Percentiles rank a stretch among this genome's conserved stretches.
phyloP scores from a whole-genome alignment of 768 basidiomycete genomes.

The Auriculariales sp. region DNA sequence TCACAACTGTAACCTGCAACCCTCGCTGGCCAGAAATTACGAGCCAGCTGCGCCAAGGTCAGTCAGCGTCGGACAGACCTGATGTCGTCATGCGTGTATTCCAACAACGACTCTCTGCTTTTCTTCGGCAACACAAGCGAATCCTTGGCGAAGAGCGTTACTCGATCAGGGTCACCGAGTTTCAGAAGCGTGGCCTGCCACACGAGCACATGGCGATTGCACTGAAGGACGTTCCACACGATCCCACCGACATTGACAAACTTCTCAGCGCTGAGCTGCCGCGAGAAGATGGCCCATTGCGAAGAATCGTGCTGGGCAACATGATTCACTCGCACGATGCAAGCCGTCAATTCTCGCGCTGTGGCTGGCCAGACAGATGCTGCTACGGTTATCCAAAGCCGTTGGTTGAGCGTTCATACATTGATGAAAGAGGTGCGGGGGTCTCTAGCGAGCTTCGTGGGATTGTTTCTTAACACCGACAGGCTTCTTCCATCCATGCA shows the following conservation, averaged over 20 bases:
- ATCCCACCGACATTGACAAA: neutral
- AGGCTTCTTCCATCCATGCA: neutral
- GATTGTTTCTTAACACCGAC: neutral
- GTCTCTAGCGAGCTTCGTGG: neutral
- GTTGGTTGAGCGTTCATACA: neutral
- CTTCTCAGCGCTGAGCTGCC: neutral
- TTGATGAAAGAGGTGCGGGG: neutral
- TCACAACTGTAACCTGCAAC: slow-evolving; percentile 7
- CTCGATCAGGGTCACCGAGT: slow-evolving; percentile 6
- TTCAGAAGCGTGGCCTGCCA: slow-evolving; percentile 9
- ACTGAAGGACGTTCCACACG: neutral
- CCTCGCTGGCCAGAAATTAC: slow-evolving; percentile 9
- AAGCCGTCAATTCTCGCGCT: neutral
- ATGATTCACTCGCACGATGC: neutral
- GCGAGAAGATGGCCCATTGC: neutral
- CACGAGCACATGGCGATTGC: slow-evolving; percentile 7
- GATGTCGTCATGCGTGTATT: neutral
- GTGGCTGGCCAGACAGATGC: too few species aligned
- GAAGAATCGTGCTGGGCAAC: neutral
- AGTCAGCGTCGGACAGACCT: slow-evolving; percentile 3
- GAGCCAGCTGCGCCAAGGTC: slow-evolving; percentile 2
- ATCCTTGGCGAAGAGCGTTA: neutral
- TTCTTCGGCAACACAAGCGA: slow-evolving; percentile 2
- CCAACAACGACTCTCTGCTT: neutral
- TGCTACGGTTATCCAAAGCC: neutral